Evolutionary conservation across 2,329 filamentous ascomycete genomes (phyloP).

Genomic region (Penicillium expansum): DNA sequence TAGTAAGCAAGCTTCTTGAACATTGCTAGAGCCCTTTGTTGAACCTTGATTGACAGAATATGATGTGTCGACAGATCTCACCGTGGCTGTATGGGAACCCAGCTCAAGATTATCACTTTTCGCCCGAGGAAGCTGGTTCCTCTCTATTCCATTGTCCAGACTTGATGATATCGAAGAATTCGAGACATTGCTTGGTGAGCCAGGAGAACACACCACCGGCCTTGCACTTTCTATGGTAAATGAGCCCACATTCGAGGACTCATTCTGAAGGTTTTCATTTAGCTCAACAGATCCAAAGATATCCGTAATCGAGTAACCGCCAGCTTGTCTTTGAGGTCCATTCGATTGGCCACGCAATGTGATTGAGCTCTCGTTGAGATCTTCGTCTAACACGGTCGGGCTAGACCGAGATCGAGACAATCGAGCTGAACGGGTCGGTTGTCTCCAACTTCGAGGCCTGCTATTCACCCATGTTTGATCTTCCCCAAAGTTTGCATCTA

Average conservation of each 20-base stretch:
- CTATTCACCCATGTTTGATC: slow-evolving; percentile 26
- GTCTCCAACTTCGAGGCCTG: slow-evolving; percentile 17
- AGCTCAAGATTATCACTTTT: not conserved
- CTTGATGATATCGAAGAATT: not conserved
- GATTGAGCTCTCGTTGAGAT: not conserved
- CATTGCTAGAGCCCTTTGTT: not conserved
- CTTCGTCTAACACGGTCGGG: not conserved
- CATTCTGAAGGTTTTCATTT: not conserved
- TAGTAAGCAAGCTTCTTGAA: slow-evolving; percentile 22
- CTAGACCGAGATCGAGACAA: not conserved
- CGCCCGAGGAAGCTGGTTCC: not conserved
- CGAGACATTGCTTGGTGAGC: not conserved
- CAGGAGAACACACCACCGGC: not conserved
- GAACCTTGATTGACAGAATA: not conserved
- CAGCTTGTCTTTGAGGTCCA: not conserved
- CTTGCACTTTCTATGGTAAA: not conserved
- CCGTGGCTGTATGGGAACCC: not conserved
- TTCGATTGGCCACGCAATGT: not conserved
- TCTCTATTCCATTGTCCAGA: not conserved
- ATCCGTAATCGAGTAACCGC: not conserved
- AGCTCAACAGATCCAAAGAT: not conserved
- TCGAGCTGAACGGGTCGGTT: not conserved
- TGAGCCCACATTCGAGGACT: not conserved
- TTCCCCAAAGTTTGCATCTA: slow-evolving; percentile 10
- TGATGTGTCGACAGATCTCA: not conserved